Evolutionary conservation across 805 yeast genomes (phyloP).

Genomic region (Myxozyma neotropica): DNA sequence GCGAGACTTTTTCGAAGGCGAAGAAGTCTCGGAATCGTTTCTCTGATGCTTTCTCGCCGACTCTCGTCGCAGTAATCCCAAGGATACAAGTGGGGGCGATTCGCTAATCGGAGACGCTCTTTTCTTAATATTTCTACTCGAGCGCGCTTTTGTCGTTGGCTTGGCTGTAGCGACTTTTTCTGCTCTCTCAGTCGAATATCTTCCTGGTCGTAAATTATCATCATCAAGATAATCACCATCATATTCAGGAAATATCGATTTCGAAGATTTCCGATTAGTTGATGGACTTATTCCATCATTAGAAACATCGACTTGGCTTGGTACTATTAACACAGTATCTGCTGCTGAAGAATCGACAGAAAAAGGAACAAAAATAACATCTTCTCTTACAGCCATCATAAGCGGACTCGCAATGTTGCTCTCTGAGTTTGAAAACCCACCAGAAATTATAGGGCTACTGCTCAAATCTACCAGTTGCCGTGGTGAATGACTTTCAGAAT

Average conservation of each 20-base stretch:
- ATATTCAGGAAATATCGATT: not conserved
- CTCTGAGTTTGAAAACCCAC: not conserved
- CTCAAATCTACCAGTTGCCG: not conserved
- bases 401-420: not conserved
- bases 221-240: not conserved
- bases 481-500: not conserved
- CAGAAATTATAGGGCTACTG: not conserved
- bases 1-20: too few relatives aligned
- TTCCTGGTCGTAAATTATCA: not conserved
- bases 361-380: not conserved
- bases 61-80: too few relatives aligned
- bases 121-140: not conserved
- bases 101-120: too few relatives aligned
- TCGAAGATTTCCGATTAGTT: not conserved
- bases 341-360: conserved; percentile 5
- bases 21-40: not conserved
- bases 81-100: too few relatives aligned
- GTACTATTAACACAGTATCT: conserved; percentile 8
- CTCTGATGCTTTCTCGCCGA: not conserved
- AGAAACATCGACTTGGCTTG: not conserved
- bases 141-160: not conserved
- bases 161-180: not conserved
- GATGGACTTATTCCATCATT: not conserved
- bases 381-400: not conserved
- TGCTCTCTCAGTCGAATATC: not conserved